Evolutionary conservation across 108 stramenopile species (phyloP), one percentile per base, ranked within the genome.

Genomic region (Aureococcus anophagefferens): DNA sequence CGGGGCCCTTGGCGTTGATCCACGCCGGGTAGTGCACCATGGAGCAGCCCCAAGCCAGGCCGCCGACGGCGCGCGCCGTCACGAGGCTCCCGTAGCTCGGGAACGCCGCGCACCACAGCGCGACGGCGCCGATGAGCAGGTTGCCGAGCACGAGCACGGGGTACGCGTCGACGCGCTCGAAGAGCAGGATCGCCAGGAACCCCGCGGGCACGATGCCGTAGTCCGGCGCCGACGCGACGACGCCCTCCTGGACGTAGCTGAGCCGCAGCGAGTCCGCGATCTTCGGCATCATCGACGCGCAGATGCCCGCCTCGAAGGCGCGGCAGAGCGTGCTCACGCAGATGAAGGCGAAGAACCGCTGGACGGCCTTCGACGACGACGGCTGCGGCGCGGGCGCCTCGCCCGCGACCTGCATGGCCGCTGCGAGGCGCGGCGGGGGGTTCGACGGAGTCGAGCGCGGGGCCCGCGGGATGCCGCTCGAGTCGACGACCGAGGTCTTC

Each of bases 131-230:
- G 3, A 59, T 18, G 3, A 28, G 7, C 21, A 18, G 25, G 21
- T 18, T 28, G 21, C 51, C 51, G 7, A 11, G 37, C 51, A 25
- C 25, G 21, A 59, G 21, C 7, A 59, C 25, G 7, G 1, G 1
- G 3, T 28, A 28, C 28, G 64, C 72, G 5, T 0, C 1, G 5
- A 64, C 40, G 25, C 63, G 37, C 32, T 37, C 62, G 63, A 72
- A 72, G 33, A 33, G 30, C 25, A 28, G 33, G 30, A 72, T 72
- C 7, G 72, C 72, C 17, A 66, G 11, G 33, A 72, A 9, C 0
- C 35, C 72, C 25, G 62, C 72, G 62, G 72, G 72, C 11, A 37
- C 72, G 66, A 72, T 72, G 33, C 72, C 72, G 64, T 65, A 72
- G 62, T 72, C 72, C 0, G 72, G 72, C 21, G 62, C 44, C 29